Percentiles rank a stretch among this genome's conserved stretches.
Conservation (phyloP, 2,329 filamentous ascomycete genomes). For the Zasmidium angulare region DNA sequence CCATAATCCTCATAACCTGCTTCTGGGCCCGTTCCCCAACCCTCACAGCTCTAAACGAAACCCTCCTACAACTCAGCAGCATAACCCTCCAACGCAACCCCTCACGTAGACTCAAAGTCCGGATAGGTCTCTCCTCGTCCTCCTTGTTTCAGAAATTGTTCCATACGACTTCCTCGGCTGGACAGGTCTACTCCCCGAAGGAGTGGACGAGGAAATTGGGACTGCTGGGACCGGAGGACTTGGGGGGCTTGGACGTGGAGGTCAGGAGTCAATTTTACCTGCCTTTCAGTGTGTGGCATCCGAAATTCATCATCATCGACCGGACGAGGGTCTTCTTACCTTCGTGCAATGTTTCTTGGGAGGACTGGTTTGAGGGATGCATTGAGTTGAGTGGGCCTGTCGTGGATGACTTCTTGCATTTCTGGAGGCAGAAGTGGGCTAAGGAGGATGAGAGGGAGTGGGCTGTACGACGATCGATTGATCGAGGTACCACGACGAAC, state of each 20-base stretch:
- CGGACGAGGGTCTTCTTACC: slow-evolving; percentile 66
- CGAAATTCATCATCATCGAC: slow-evolving; percentile 78
- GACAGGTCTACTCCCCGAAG: slow-evolving; percentile 60
- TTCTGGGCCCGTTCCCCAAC: slow-evolving; percentile 74
- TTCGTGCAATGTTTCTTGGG: slow-evolving; percentile 84
- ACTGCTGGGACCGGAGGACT: slow-evolving; percentile 57
- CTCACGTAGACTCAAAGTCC: slow-evolving; percentile 56
- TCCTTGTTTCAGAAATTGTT: slow-evolving; percentile 73
- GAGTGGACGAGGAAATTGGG: slow-evolving; percentile 64
- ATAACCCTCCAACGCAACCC: slow-evolving; percentile 35
- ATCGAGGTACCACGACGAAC: too few species aligned
- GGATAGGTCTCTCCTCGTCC: slow-evolving; percentile 74
- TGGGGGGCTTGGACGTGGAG: slow-evolving; percentile 63
- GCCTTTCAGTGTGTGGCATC: slow-evolving; percentile 84
- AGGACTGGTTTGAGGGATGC: slow-evolving; percentile 81
- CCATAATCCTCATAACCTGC: slow-evolving; percentile 76
- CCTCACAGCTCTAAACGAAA: slow-evolving; percentile 56
- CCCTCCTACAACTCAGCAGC: slow-evolving; percentile 60
- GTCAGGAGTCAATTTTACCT: slow-evolving; percentile 78
- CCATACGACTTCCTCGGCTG: slow-evolving; percentile 63
- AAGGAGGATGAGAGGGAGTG: slow-evolving; percentile 25
- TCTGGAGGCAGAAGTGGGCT: slow-evolving; percentile 71
- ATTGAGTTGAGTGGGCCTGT: slow-evolving; percentile 64
- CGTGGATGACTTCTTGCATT: slow-evolving; percentile 61
- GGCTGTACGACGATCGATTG: not conserved